Conservation (phyloP, 2,329 filamentous ascomycete genomes). For the Claviceps africana region DNA sequence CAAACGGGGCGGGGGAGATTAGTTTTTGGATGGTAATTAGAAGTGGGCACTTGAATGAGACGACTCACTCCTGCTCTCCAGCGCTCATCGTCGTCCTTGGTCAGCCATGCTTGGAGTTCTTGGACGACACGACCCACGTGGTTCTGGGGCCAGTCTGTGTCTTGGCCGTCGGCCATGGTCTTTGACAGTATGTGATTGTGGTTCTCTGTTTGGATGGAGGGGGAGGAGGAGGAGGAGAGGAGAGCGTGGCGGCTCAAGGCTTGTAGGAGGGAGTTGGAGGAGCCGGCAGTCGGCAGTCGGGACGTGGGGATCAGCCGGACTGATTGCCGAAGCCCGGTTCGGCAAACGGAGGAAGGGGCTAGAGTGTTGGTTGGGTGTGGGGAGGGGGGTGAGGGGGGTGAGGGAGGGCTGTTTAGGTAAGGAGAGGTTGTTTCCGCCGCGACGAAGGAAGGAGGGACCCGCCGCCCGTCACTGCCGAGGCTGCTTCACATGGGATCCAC, state of each 20-base stretch:
- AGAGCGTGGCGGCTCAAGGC: too few species aligned
- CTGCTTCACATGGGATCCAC: background rate
- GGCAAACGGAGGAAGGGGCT: background rate
- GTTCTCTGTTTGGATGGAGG: background rate
- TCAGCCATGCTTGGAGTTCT: slow-evolving; percentile 20
- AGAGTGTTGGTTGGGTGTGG: too few species aligned
- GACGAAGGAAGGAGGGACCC: background rate
- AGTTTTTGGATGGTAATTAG: background rate
- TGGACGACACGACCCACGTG: slow-evolving; percentile 18
- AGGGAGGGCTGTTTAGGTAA: too few species aligned
- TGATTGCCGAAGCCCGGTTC: background rate
- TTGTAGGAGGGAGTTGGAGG: background rate
- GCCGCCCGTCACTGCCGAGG: background rate
- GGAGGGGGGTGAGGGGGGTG: too few species aligned
- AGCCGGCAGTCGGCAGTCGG: background rate
- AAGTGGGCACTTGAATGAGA: background rate
- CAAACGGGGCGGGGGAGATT: background rate
- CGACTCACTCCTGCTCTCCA: slow-evolving; percentile 18
- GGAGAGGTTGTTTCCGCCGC: too few species aligned
- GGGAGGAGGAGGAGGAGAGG: too few species aligned
- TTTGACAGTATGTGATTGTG: too few species aligned
- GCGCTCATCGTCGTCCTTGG: slow-evolving; percentile 14
- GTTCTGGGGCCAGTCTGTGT: slow-evolving; percentile 16
- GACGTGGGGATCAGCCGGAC: background rate
- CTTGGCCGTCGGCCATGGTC: slow-evolving; percentile 5